Base-by-base conservation (phyloP, 2,329 filamentous ascomycete genomes). In the Zasmidium cellare region DNA sequence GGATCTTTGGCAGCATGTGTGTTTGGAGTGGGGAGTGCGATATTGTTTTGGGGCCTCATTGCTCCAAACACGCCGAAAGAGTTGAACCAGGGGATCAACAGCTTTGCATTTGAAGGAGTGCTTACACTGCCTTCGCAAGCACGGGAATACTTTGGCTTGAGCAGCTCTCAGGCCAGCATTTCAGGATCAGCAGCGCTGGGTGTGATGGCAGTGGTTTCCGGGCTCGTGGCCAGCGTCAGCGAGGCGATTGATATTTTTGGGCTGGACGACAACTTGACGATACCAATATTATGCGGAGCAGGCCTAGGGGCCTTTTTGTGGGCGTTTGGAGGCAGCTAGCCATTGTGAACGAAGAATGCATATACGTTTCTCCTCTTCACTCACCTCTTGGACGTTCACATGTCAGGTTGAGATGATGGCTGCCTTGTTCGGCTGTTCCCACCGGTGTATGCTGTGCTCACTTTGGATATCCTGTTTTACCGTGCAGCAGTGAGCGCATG, bases 241-340 rank as follows among this genome's bases (percentile, higher is more conserved):
- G 94, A 99, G 76, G 89, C 93, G 16, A 82, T 96, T 47, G 92
- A 99, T 76, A 71, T 97, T 0, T 97, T 92, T 72, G 91, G 92
- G 49, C 92, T 91, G 89, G 94, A 99, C 71, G 94, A 99, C 77
- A 99, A 99, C 75, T 80, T 99, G 67, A 97, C 93, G 51, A 99
- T 99, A 74, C 94, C 94, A 1, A 86, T 96, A 23, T 80, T 99
- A 51, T 96, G 91, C 71, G 92, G 92, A 22, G 76, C 91, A 47
- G 92, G 92, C 6, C 86, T 99, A 60, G 96, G 90, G 88, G 89
- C 88, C 0, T 97, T 99, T 74, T 81, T 97, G 68, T 96, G 90
- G 77, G 74, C 92, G 50, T 97, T 97, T 80, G 88, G 63, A 20
- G 55, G 58, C 46, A 61, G 56, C 35, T 41, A 41, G 35, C 35